These are phyloP conservation scores for Platismatia glauca DNA, from an alignment of 495 filamentous ascomycete species.

Conservation along the genomic window DNA sequence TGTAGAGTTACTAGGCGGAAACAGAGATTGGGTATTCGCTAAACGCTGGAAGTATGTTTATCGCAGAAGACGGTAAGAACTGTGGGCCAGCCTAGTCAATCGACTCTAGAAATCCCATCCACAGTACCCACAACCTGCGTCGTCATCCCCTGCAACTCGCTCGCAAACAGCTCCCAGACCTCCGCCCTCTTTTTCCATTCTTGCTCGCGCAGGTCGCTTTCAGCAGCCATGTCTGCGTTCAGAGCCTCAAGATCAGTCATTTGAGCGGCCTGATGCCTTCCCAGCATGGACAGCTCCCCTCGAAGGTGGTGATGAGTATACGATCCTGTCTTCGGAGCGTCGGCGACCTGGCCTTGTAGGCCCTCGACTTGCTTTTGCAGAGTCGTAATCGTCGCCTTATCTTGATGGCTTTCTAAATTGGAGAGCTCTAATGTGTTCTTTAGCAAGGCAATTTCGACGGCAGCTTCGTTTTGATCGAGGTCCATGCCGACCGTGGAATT, in stretches of 20 bases:
- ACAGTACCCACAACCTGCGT: slow-evolving; percentile 10
- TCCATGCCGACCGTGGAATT: neutral
- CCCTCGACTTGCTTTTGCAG: slow-evolving; percentile 5
- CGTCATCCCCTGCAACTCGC: slow-evolving; percentile 9
- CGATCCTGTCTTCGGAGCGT: neutral
- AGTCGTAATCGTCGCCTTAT: neutral
- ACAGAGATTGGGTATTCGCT: neutral
- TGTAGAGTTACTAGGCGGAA: neutral
- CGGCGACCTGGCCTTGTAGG: neutral
- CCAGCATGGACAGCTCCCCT: slow-evolving; percentile 16
- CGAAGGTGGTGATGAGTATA: slow-evolving; percentile 13
- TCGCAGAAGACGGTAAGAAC: no score
- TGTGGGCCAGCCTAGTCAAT: no score
- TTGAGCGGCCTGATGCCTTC: slow-evolving; percentile 18
- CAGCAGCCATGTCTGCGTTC: slow-evolving; percentile 7
- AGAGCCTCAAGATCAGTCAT: slow-evolving; percentile 9
- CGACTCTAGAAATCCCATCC: neutral
- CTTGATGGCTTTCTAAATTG: neutral
- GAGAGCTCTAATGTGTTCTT: slow-evolving; percentile 10
- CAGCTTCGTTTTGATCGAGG: slow-evolving; percentile 8
- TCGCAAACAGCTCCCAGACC: neutral
- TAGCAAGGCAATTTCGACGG: slow-evolving; percentile 2
- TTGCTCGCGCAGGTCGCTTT: slow-evolving; percentile 14
- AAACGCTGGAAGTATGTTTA: no score
- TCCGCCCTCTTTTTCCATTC: slow-evolving; percentile 11